Percentiles rank a stretch among this genome's conserved stretches.
phyloP scores from a whole-genome alignment of 1,284 basidiomycete species.

The Hypsizygus ulmarius region DNA sequence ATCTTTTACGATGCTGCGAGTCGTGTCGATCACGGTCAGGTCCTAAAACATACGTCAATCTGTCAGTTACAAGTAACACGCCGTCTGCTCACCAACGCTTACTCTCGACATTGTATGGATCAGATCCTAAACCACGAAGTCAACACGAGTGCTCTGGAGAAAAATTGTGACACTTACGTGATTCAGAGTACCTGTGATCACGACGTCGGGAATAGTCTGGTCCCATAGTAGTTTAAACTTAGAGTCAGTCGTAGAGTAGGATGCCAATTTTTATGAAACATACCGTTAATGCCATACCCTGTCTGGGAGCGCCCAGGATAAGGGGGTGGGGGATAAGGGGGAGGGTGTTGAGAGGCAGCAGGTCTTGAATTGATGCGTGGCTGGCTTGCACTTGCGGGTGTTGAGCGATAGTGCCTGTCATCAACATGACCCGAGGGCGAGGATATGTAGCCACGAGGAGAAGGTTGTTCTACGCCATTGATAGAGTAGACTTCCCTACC shows the following conservation, averaged over 20 bases:
- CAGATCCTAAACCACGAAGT: slow-evolving; percentile 15
- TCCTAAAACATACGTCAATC: slow-evolving; percentile 5
- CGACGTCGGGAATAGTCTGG: slow-evolving; percentile 13
- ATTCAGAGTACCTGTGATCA: slow-evolving; percentile 11
- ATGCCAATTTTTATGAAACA: slow-evolving; percentile 6
- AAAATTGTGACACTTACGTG: slow-evolving; percentile 12
- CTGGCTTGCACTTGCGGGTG: not conserved
- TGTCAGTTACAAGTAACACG: no score
- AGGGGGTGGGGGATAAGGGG: slow-evolving; percentile 22
- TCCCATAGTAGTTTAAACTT: slow-evolving; percentile 19
- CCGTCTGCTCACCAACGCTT: slow-evolving; percentile 1
- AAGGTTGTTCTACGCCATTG: slow-evolving; percentile 65
- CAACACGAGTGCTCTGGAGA: slow-evolving; percentile 3
- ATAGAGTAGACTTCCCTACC: slow-evolving; percentile 61
- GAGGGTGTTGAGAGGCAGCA: slow-evolving; percentile 10
- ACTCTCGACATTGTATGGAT: slow-evolving; percentile 17
- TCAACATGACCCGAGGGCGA: slow-evolving; percentile 8
- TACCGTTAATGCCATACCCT: slow-evolving; percentile 19
- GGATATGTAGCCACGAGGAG: slow-evolving; percentile 25
- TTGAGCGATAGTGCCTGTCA: not conserved
- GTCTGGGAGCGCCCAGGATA: slow-evolving; percentile 18
- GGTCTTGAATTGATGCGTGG: slow-evolving; percentile 6
- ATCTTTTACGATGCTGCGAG: slow-evolving; percentile 24
- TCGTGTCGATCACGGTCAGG: slow-evolving; percentile 20
- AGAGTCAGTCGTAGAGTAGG: not conserved